Evolutionary conservation across 2,329 filamentous ascomycete genomes (phyloP), one percentile per base, ranked within the genome.

Genomic region (Colletotrichum orbiculare): DNA sequence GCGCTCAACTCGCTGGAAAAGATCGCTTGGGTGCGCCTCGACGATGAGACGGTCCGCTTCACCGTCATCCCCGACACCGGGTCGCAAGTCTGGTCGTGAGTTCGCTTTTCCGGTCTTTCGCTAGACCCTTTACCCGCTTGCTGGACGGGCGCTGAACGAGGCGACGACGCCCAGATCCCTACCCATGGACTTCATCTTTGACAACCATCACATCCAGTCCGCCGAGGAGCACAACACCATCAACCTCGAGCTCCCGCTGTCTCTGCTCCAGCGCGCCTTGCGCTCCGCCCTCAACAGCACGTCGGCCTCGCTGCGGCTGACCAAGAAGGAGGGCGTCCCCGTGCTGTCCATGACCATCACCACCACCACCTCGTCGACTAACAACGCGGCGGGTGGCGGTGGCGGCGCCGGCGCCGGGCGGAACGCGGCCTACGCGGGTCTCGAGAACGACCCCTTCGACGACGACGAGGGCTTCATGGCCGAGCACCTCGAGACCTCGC

Each of bases 31-130:
- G 85, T 97, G 68, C 91, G 94, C 69, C 87, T 99, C 39, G 93
- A 95, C 79, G 88, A 96, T 79, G 90, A 94, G 64, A 90, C 90
- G 60, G 90, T 95, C 61, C 94, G 94, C 71, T 97, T 99, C 80
- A 98, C 96, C 66, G 92, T 98, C 73, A 95, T 98, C 67, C 94
- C 96, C 1, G 94, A 97, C 75, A 91, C 92, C 73, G 95, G 96
- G 66, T 96, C 93, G 8, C 95, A 98, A 83, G 95, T 98, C 59
- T 99, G 96, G 96, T 93, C 94, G 84, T 94, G 84, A 75, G 89
- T 48, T 57, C 43, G 47, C 37, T 68, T 10, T 38, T 42, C 47
- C 25, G 25, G 25, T 25, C 25, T 25, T 25, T 25, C 17, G 25
- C 25, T 25, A 25, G 25, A 25, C 25, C 25, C 25, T 25, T 50